Evolutionary conservation across 768 basidiomycete genomes (phyloP).

Genomic region (Dendrothele bispora): DNA sequence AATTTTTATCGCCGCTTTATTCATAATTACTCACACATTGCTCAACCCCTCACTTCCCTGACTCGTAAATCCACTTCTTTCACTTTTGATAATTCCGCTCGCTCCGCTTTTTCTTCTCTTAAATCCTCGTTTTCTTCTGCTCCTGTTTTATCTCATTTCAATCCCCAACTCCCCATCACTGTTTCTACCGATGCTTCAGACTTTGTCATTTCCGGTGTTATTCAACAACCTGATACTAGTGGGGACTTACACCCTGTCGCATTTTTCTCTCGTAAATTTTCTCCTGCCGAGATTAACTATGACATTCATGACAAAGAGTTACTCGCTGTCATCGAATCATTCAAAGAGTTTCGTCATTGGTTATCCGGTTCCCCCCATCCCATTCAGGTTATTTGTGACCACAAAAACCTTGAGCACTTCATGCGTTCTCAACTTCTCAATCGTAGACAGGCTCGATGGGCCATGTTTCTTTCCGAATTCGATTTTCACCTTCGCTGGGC

Average conservation of each 20-base stretch:
- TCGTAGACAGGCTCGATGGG: conserved; percentile 34
- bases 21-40: conserved; percentile 21
- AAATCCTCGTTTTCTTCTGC: conserved; percentile 18
- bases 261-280: conserved; percentile 27
- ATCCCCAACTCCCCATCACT: conserved; percentile 15
- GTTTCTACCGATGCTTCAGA: conserved; percentile 18
- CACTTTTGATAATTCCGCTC: conserved; percentile 9
- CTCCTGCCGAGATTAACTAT: conserved; percentile 33
- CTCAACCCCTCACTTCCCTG: conserved; percentile 21
- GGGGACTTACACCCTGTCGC: conserved; percentile 27
- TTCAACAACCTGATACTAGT: conserved; percentile 13
- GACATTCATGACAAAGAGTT: too few relatives aligned
- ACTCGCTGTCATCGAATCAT: conserved; percentile 33
- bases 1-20: conserved; percentile 31
- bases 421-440: conserved; percentile 23
- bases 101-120: conserved; percentile 23
- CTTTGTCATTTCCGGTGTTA: conserved; percentile 13
- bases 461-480: conserved; percentile 31
- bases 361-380: conserved; percentile 16
- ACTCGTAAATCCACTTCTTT: conserved; percentile 20
- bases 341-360: conserved; percentile 23
- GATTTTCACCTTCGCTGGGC: conserved; percentile 30
- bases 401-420: conserved; percentile 37
- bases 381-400: conserved; percentile 26
- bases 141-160: conserved; percentile 30